Base-by-base conservation (phyloP, 345 rosid genomes). In the Populus tremula region DNA sequence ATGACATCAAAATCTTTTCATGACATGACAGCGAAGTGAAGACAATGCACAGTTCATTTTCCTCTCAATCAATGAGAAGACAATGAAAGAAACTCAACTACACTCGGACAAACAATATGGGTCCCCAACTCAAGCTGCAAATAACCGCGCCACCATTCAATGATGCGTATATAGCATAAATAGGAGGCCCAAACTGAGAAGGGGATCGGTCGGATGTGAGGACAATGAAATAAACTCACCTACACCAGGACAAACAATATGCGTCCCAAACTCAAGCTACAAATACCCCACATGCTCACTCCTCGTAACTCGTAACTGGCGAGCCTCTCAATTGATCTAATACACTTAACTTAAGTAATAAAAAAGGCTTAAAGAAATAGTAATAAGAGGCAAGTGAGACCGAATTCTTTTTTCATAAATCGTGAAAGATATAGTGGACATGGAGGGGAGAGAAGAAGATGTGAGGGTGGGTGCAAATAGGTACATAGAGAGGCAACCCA, bases 1-100 rank as follows among this genome's bases (percentile, higher is more conserved):
- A 70, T 2, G 77, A 76, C 77, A 61, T 4, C 27, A 70, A 77
- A 84, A 78, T 70, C 81, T 63, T 69, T 35, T 33, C 35, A 67
- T 47, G 78, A 78, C 45, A 25, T 81, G 63, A 54, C 78, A 77
- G 67, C 76, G 2, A 38, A 38, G 8, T 38, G 64, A 25, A 59
- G 64, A 59, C 64, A 54, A 8, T 54, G 61, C 25, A 54, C 61
- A 21, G 61, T 21, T 54, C 61, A 59, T n/a, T 23, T 23, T 25
- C 13, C 5, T 59, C 64, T 59, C 64, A 23, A n/a, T 59, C 64
- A 59, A 23, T n/a, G 29, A 23, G 64, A 59, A 9, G 64, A 23
- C 64, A 59, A n/a, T 9, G 14, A 23, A 54, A 59, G 64, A 59
- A 23, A 59, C 10, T 3, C 73, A 64, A 69, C 74, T 35, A 3